Evolutionary conservation across 2,329 filamentous ascomycete genomes (phyloP), one percentile per base, ranked within the genome.

Genomic region (Ramularia endophylla): DNA sequence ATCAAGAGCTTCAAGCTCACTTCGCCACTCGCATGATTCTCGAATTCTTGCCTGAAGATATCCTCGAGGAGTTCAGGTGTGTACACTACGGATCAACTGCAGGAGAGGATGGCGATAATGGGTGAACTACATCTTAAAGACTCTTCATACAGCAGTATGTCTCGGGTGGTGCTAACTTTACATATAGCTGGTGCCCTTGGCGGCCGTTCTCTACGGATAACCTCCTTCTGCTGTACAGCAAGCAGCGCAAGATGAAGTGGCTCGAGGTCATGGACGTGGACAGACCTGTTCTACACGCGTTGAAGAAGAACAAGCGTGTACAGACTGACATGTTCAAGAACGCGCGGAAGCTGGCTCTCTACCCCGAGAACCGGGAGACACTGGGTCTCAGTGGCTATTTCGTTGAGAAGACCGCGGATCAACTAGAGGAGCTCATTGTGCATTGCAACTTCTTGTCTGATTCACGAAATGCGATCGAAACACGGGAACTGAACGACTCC

Each of bases 21-120:
- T 69, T 73, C 40, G 66, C 67, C 0, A 66, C 68, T 15, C 65
- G 69, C 32, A 69, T 73, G 65, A 63, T 73, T 13, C 44, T 73
- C 13, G 70, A 72, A 45, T 63, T 71, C 46, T 52, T 73, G 27
- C 70, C 70, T 1, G 66, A 71, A 38, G 64, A 73, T 45, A 67
- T 66, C 27, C 58, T 73, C 17, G 69, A 72, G 46, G 66, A 68
- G 46, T 72, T 73, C 57, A 69, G 65, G 46, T 61, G 22, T 25
- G 22, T 25, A 25, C 22, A 25, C 22, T 11, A 48, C 36, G 48
- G 39, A 43, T 41, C 41, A 34, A 34, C 32, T 15, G 32, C 20
- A 8, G 32, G 20, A 17, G 32, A 34, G 15, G 32, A 34, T 20
- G 32, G 17, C 17, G 32, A 34, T n/a, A 19, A 19, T 20, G 32